Evolutionary conservation across 1,284 basidiomycete genomes (phyloP).

Genomic region (Athelia psychrophila): DNA sequence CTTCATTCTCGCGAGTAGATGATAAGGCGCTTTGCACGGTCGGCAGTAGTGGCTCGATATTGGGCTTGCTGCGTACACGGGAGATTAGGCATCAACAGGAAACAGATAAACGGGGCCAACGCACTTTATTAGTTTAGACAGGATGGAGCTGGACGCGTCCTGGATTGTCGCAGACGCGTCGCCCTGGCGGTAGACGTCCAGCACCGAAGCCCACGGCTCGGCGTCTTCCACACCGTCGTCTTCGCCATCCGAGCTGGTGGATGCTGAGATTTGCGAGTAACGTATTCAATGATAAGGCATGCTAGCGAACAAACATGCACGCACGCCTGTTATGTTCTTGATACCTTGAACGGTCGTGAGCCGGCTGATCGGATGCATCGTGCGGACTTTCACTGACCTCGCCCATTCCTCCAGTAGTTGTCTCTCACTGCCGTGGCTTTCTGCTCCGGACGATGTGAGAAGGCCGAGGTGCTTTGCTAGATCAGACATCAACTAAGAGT

Average conservation of each 20-base stretch:
- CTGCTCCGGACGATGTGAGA: conserved; percentile 24
- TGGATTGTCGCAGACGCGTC: conserved; percentile 3
- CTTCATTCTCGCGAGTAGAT: conserved; percentile 49
- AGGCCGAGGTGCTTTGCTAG: conserved; percentile 26
- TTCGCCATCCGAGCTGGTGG: background rate
- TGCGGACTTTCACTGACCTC: conserved; percentile 19
- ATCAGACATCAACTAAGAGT: too few species aligned
- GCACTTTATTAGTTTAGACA: conserved; percentile 29
- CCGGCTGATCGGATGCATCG: conserved; percentile 4
- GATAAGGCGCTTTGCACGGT: conserved; percentile 27
- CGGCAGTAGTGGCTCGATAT: conserved; percentile 25
- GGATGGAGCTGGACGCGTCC: conserved; percentile 19
- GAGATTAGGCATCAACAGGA: conserved; percentile 7
- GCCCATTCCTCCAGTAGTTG: conserved; percentile 33
- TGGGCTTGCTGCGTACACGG: conserved; percentile 24
- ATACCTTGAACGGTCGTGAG: background rate
- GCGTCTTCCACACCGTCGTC: conserved; percentile 9
- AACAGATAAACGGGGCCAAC: conserved; percentile 14
- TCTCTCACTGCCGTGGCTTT: conserved; percentile 26
- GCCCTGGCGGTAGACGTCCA: conserved; percentile 17
- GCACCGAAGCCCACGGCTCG: conserved; percentile 21
- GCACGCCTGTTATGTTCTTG: conserved; percentile 1
- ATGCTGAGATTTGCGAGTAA: background rate
- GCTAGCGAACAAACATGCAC: background rate
- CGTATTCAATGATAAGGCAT: background rate